These are phyloP conservation scores for Rhodomyrtus tomentosa DNA, from an alignment of 345 rosid genomes.

Conservation along the genomic window DNA sequence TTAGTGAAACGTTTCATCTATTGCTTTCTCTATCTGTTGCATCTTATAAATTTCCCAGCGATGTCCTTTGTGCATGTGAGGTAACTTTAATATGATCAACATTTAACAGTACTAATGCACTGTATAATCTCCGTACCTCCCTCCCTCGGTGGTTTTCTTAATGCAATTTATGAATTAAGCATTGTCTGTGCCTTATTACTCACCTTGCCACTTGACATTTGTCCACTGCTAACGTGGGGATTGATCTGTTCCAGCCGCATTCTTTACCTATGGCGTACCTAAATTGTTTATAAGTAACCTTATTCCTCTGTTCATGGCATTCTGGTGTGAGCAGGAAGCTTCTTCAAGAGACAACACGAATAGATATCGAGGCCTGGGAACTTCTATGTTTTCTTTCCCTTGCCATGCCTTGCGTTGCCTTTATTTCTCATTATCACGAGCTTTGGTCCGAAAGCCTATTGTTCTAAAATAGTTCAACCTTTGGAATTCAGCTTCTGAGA, in stretches of 20 bases:
- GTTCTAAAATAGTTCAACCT: neutral
- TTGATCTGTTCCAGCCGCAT: neutral
- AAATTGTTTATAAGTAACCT: neutral
- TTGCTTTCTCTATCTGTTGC: neutral
- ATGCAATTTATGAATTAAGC: neutral
- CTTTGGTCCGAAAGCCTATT: neutral
- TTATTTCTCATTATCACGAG: neutral
- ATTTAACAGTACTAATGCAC: neutral
- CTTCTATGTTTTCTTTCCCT: constrained; percentile 29
- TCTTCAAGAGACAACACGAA: constrained; percentile 24
- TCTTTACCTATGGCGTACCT: neutral
- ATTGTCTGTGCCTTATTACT: neutral
- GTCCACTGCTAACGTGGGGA: no score
- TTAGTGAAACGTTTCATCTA: constrained; percentile 11
- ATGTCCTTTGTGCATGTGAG: neutral
- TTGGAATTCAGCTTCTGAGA: neutral
- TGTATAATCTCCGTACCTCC: neutral
- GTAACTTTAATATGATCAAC: neutral
- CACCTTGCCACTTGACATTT: neutral
- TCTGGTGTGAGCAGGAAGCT: constrained; percentile 34
- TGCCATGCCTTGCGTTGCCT: neutral
- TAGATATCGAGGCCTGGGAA: constrained; percentile 68
- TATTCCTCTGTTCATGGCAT: neutral
- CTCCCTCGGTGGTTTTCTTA: neutral
- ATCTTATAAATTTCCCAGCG: neutral